Conservation (phyloP, 2,329 filamentous ascomycete species). For the Epichloe sylvatica region DNA sequence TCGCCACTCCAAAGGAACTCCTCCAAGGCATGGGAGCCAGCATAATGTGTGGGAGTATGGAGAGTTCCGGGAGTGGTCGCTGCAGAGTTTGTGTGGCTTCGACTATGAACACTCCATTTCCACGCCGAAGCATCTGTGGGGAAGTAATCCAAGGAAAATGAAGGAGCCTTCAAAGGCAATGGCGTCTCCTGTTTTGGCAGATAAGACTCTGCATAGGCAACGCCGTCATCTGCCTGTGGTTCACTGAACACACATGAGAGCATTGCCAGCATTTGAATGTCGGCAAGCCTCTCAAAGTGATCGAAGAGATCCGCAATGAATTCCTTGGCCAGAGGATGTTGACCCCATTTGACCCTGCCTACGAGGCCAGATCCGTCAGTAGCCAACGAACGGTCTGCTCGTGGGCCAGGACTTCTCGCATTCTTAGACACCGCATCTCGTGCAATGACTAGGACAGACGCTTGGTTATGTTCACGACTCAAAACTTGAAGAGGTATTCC, state of each 20-base stretch:
- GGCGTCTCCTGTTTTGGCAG: conserved; percentile 47
- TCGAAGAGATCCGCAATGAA: conserved; percentile 49
- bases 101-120: conserved; percentile 41
- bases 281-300: conserved; percentile 47
- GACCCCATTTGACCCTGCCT: conserved; percentile 54
- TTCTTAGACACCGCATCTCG: conserved; percentile 38
- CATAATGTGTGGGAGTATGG: conserved; percentile 40
- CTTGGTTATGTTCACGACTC: conserved; percentile 35
- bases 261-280: conserved; percentile 60
- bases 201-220: conserved; percentile 43
- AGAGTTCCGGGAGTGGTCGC: conserved; percentile 43
- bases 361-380: conserved; percentile 24
- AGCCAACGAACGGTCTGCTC: not conserved
- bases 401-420: not conserved
- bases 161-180: conserved; percentile 49
- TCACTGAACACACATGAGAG: conserved; percentile 56
- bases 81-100: conserved; percentile 39
- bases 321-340: conserved; percentile 48
- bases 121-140: conserved; percentile 42
- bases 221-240: conserved; percentile 37
- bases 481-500: conserved; percentile 58
- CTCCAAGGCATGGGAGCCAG: conserved; percentile 44
- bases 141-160: conserved; percentile 54
- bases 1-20: conserved; percentile 39
- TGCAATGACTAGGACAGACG: conserved; percentile 56